Conservation (phyloP, 768 basidiomycete species). For the Clitopilus passeckerianus region DNA sequence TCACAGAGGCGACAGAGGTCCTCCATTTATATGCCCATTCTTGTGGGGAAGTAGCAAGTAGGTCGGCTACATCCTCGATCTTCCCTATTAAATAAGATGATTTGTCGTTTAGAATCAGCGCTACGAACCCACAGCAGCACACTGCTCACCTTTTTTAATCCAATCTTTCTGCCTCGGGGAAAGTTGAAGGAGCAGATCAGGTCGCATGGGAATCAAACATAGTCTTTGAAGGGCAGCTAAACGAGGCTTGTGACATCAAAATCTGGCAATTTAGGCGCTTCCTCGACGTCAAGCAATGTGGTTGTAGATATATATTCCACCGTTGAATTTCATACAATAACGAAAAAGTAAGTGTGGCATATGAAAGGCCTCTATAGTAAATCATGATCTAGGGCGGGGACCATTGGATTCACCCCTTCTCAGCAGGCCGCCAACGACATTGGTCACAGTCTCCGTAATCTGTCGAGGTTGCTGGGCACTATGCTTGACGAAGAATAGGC, state of each 20-base stretch:
- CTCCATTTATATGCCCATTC: constrained; percentile 56
- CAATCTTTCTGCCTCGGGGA: constrained; percentile 4
- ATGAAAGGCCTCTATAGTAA: no score
- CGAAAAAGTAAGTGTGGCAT: no score
- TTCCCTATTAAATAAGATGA: constrained; percentile 34
- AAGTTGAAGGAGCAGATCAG: constrained; percentile 1
- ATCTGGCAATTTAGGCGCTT: no score
- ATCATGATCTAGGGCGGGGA: not conserved
- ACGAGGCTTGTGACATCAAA: no score
- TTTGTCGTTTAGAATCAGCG: not conserved
- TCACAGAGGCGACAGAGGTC: constrained; percentile 43
- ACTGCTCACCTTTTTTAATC: constrained; percentile 25
- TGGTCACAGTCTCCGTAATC: constrained; percentile 74
- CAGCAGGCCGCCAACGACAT: constrained; percentile 75
- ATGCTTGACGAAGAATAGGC: constrained; percentile 90
- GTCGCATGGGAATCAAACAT: not conserved
- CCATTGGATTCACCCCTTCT: constrained; percentile 27
- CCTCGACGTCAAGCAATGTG: no score
- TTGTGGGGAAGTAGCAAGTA: constrained; percentile 38
- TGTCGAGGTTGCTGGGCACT: constrained; percentile 64
- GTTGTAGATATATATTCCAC: no score
- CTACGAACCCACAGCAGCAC: not conserved
- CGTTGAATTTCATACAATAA: no score
- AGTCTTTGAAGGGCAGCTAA: not conserved
- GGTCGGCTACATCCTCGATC: constrained; percentile 24